phyloP scores from a whole-genome alignment of 192 early-diverging fungal species.

The Rhizophagus clarus region DNA sequence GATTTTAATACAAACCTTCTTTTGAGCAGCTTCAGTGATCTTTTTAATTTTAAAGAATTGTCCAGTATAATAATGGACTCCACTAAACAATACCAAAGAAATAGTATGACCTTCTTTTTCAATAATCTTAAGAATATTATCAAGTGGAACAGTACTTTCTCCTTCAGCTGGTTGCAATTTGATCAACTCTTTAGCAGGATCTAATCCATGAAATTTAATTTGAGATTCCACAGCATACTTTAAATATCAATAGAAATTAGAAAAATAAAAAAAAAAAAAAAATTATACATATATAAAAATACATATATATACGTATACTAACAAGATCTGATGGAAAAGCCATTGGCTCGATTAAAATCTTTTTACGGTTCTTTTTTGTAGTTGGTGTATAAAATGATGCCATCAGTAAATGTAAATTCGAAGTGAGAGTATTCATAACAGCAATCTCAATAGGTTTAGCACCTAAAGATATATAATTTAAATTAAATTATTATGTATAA shows the following conservation, averaged over 20 bases:
- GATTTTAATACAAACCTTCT: slow-evolving; percentile 50
- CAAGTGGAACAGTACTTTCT: slow-evolving; percentile 68
- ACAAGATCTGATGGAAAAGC: slow-evolving; percentile 94
- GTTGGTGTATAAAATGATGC: slow-evolving; percentile 90
- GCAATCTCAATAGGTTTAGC: slow-evolving; percentile 79
- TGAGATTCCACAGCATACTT: slow-evolving; percentile 91
- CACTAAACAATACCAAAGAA: slow-evolving; percentile 87
- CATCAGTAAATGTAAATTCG: slow-evolving; percentile 89
- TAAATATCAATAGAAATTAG: background rate
- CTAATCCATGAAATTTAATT: slow-evolving; percentile 77
- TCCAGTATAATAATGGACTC: slow-evolving; percentile 96
- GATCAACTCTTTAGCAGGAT: slow-evolving; percentile 72
- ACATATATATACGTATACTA: slow-evolving; percentile 17
- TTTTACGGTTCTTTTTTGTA: slow-evolving; percentile 58
- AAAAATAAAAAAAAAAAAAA: too few species aligned
- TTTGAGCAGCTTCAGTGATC: slow-evolving; percentile 83
- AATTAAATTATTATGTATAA: background rate
- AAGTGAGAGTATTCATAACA: slow-evolving; percentile 91
- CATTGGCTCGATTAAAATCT: slow-evolving; percentile 90
- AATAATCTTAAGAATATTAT: slow-evolving; percentile 82
- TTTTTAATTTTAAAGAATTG: slow-evolving; percentile 82
- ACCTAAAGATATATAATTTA: slow-evolving; percentile 45
- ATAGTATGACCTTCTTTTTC: slow-evolving; percentile 71
- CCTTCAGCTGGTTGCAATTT: slow-evolving; percentile 73
- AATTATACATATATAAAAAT: slow-evolving; percentile 1